Conservation (phyloP, 2,329 filamentous ascomycete species). For the Alternaria novae-zelandiae region DNA sequence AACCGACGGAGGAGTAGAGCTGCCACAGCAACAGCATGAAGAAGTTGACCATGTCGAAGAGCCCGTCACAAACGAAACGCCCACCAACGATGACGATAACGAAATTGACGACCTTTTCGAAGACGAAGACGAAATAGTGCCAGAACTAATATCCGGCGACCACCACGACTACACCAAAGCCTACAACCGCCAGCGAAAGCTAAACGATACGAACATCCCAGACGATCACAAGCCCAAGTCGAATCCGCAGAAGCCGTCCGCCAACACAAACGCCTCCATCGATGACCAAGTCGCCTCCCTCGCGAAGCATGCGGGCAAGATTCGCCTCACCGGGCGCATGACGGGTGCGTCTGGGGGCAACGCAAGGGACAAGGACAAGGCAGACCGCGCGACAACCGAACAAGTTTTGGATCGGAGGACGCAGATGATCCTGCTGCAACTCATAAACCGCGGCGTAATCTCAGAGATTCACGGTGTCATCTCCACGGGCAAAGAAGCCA, state of each 20-base stretch:
- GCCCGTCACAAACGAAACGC: conserved; percentile 34
- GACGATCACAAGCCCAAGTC: conserved; percentile 68
- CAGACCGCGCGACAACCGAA: conserved; percentile 90
- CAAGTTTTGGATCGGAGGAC: conserved; percentile 94
- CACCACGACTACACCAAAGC: conserved; percentile 78
- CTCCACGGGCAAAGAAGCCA: conserved; percentile 96
- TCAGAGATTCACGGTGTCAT: conserved; percentile 94
- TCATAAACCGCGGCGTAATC: conserved; percentile 90
- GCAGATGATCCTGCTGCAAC: conserved; percentile 92
- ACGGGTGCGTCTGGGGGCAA: conserved; percentile 58
- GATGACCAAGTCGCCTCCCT: conserved; percentile 90
- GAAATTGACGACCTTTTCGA: conserved; percentile 70
- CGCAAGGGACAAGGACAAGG: conserved; percentile 75
- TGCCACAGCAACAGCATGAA: conserved; percentile 11
- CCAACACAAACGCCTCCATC: conserved; percentile 79
- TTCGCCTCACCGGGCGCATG: conserved; percentile 72
- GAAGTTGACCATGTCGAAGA: conserved; percentile 11
- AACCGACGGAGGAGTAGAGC: conserved; percentile 9
- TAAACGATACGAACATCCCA: conserved; percentile 61
- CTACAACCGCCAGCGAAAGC: conserved; percentile 82
- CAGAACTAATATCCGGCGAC: conserved; percentile 64
- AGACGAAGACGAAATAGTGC: conserved; percentile 60
- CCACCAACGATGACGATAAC: conserved; percentile 57
- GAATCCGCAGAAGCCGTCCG: conserved; percentile 72
- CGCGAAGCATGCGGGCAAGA: conserved; percentile 82